These are phyloP conservation scores for Porphyra umbilicalis DNA, from an alignment of 31 red algal genomes.

Conservation along the genomic window DNA sequence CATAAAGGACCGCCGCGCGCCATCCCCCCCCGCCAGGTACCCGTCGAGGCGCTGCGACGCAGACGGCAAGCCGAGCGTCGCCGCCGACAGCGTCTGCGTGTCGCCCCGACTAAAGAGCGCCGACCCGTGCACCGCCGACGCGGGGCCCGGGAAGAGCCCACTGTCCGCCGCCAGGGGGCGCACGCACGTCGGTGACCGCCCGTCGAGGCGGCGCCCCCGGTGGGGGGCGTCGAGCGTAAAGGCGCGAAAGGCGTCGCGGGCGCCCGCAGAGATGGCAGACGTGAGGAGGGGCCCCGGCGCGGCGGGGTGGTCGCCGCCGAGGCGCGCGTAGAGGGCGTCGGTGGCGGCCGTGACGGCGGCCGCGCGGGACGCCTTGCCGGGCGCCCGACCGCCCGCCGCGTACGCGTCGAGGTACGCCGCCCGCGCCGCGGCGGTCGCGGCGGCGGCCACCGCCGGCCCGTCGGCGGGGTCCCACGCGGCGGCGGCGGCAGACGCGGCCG, in stretches of 20 bases:
- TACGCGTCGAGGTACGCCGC: not conserved
- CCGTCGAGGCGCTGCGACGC: conserved; percentile 63
- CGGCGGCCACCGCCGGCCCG: not conserved
- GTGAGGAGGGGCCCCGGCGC: not conserved
- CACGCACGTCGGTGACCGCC: not conserved
- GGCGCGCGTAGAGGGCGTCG: not conserved
- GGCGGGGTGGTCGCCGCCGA: not conserved
- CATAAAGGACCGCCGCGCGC: conserved; percentile 51
- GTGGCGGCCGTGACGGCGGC: not conserved
- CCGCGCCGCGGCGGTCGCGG: not conserved
- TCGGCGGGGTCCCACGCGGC: not conserved
- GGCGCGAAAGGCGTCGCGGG: not conserved
- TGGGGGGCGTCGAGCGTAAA: not conserved
- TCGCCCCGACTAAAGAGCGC: conserved; percentile 81
- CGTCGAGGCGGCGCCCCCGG: not conserved
- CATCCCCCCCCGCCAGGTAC: conserved; percentile 38
- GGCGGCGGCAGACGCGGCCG: not conserved
- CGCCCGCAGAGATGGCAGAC: not conserved
- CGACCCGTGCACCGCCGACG: conserved; percentile 65
- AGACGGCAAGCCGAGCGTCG: conserved; percentile 69
- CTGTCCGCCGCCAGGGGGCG: not conserved
- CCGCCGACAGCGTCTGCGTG: conserved; percentile 84
- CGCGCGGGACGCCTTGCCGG: not conserved
- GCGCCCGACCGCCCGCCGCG: not conserved
- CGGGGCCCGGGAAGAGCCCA: not conserved